A percentile compares a stretch with the other conserved stretches of the same genome.
phyloP scores from a whole-genome alignment of 768 basidiomycete species.

The Rhodocollybia butyracea region DNA sequence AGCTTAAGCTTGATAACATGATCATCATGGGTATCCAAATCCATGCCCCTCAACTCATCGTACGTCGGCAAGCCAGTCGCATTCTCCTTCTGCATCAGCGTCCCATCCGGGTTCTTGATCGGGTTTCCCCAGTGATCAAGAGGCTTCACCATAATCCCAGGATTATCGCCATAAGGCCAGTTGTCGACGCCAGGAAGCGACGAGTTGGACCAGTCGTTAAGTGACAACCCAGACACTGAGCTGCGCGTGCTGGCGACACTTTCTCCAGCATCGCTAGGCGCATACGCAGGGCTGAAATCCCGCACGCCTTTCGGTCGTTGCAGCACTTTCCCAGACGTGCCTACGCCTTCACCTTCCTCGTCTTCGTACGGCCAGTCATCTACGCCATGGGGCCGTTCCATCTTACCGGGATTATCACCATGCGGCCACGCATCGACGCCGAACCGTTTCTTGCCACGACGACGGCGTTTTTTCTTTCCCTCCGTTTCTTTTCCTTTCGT shows the following conservation, averaged over 20 bases:
- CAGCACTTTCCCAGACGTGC: neutral
- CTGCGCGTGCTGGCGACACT: neutral
- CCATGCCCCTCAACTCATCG: constrained; percentile 3
- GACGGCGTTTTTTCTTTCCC: constrained; percentile 5
- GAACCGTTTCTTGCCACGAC: constrained; percentile 4
- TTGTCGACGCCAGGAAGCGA: constrained; percentile 1
- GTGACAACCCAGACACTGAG: neutral
- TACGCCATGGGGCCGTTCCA: constrained; percentile 2
- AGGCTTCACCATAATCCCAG: constrained; percentile 7
- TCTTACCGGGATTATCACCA: constrained; percentile 2
- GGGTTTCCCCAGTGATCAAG: constrained; percentile 2
- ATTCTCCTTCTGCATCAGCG: constrained; percentile 1
- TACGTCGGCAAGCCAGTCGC: neutral
- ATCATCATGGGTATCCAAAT: constrained; percentile 6
- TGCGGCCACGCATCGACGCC: constrained; percentile 6
- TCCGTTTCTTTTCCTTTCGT: neutral
- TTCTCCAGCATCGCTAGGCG: neutral
- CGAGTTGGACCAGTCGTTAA: neutral
- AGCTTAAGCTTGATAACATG: constrained; percentile 8
- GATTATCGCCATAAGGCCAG: constrained; percentile 9
- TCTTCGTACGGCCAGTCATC: constrained; percentile 5
- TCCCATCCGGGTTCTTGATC: neutral
- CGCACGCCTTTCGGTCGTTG: neutral
- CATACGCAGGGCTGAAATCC: constrained; percentile 2
- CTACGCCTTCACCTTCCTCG: neutral